phyloP scores from a whole-genome alignment of 352 stramenopile species.

The Phytopythium aichiense region DNA sequence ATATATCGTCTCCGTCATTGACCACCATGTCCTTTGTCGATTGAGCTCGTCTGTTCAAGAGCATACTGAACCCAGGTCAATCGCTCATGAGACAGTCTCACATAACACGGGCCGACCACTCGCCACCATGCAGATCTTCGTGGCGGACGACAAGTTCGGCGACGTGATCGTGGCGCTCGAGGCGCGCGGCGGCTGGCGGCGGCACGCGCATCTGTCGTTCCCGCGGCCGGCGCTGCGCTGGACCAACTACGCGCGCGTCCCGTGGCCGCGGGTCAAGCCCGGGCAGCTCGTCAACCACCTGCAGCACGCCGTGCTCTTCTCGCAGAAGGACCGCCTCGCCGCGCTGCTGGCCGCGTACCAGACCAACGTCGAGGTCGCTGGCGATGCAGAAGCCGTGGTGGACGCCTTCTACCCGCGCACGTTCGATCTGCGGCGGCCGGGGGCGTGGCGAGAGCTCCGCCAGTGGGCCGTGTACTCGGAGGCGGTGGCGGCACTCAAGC shows the following conservation, averaged over 20 bases:
- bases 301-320: conserved; percentile 54
- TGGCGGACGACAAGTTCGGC: conserved; percentile 53
- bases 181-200: conserved; percentile 32
- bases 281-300: conserved; percentile 67
- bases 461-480: conserved; percentile 48
- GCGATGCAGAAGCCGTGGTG: conserved; percentile 9
- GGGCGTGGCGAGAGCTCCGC: conserved; percentile 16
- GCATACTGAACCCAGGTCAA: too few relatives aligned
- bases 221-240: conserved; percentile 58
- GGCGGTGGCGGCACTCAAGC: conserved; percentile 37
- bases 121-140: conserved; percentile 18
- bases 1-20: too few relatives aligned
- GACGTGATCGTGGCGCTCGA: conserved; percentile 41
- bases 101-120: not conserved
- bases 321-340: conserved; percentile 55
- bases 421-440: conserved; percentile 24
- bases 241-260: conserved; percentile 67
- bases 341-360: conserved; percentile 28
- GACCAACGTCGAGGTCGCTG: too few relatives aligned
- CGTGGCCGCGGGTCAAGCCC: conserved; percentile 37
- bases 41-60: too few relatives aligned
- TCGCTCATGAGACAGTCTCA: too few relatives aligned
- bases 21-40: too few relatives aligned
- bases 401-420: conserved; percentile 54
- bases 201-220: conserved; percentile 52